Evolutionary conservation across 257 asterid species (phyloP), one percentile per base, ranked within the genome.

Genomic region (Gentiana straminea): DNA sequence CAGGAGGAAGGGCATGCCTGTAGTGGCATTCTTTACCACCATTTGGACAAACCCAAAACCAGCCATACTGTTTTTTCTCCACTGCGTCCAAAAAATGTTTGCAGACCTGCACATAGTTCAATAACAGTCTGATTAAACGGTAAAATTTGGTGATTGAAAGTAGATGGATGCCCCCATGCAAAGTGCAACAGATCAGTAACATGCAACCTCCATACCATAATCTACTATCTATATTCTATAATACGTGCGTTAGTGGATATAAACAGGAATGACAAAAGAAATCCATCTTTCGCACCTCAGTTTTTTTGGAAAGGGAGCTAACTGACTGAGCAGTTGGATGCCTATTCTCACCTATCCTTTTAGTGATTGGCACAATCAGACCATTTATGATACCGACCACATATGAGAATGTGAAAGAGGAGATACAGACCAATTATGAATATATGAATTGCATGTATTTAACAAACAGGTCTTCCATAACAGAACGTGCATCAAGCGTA

Each of bases 11-110:
- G 33, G 98, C 96, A 57, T 86, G 98, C 64, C 98, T 72, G 76
- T 90, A 90, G 15, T 80, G 94, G 68, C 98, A 90, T 3, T 86
- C 94, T 70, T 81, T 77, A 67, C 84, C 78, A 49, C 98, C 97
- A 74, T 92, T 92, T 48, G 98, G 98, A 68, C 97, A 92, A 58
- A 33, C 77, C 98, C 98, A 92, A 73, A 92, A 88, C 94, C 95
- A 92, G 67, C 98, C 97, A 65, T 92, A 88, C 72, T 92, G 98
- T 71, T 88, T 85, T 70, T 92, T 92, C 79, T 92, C 98, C 81
- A 92, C 98, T 57, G 98, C 98, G 3, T 89, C 97, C 80, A 89
- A 71, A 67, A 89, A 89, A 83, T 78, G 46, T 58, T 89, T 89
- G 62, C 97, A 89, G 39, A 89, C 94, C 97, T 89, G 73, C 61